Evolutionary conservation across 2,329 filamentous ascomycete species (phyloP).

Genomic region (Neodidymelliopsis sp.): DNA sequence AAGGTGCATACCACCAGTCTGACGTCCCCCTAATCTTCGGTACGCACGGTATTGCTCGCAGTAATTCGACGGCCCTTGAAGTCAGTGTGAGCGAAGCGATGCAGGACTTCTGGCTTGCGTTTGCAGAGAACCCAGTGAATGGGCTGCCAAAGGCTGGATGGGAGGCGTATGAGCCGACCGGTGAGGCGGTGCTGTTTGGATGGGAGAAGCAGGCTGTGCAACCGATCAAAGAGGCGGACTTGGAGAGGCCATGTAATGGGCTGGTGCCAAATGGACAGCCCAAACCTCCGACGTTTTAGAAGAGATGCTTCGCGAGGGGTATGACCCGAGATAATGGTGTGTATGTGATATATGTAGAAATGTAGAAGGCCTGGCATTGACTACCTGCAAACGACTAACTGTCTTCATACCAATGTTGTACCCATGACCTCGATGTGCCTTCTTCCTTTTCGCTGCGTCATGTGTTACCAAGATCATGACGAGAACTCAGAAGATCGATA

Average conservation of each 20-base stretch:
- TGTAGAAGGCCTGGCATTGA: too few relatives aligned
- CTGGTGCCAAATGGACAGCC: conserved; percentile 16
- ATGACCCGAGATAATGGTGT: too few relatives aligned
- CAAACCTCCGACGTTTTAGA: conserved; percentile 11
- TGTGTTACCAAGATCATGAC: too few relatives aligned
- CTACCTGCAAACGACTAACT: too few relatives aligned
- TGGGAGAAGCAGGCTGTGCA: conserved; percentile 25
- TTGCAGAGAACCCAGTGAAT: conserved; percentile 42
- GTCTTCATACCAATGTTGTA: too few relatives aligned
- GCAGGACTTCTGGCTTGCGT: conserved; percentile 49
- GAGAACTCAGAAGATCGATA: too few relatives aligned
- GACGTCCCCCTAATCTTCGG: conserved; percentile 49
- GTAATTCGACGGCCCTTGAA: conserved; percentile 40
- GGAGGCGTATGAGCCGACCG: conserved; percentile 38
- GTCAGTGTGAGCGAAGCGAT: conserved; percentile 43
- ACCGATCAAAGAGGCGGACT: conserved; percentile 23
- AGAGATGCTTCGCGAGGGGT: too few relatives aligned
- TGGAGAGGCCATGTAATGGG: conserved; percentile 32
- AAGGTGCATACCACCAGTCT: conserved; percentile 47
- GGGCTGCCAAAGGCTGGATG: conserved; percentile 44
- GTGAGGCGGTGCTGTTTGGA: conserved; percentile 34
- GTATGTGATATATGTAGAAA: too few relatives aligned
- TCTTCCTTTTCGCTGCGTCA: too few relatives aligned
- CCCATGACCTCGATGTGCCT: too few relatives aligned
- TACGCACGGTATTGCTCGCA: conserved; percentile 38